Conservation (phyloP, 202 grass and related monocot genomes). For the Setaria italica region DNA sequence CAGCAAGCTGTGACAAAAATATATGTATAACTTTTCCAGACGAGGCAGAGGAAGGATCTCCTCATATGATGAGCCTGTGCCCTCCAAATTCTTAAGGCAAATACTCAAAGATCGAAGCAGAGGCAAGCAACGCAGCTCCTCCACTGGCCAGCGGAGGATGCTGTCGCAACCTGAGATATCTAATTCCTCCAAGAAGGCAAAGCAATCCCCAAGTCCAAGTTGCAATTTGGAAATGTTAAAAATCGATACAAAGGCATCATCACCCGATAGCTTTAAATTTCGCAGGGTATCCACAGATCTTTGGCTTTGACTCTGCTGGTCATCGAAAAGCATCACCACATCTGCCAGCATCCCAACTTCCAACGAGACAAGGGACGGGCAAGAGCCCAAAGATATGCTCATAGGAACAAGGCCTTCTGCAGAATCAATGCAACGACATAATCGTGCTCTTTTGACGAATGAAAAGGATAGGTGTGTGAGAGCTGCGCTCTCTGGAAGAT, state of each 20-base stretch:
- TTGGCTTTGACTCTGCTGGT: background rate
- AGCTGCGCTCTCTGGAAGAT: background rate
- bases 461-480: background rate
- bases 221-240: background rate
- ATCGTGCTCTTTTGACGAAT: too few relatives aligned
- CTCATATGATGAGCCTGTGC: background rate
- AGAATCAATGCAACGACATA: background rate
- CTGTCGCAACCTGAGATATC: background rate
- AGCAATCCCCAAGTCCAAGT: background rate
- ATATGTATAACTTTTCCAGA: background rate
- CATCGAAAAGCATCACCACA: background rate
- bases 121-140: background rate
- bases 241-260: background rate
- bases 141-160: conserved; percentile 16
- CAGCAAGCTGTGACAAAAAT: background rate
- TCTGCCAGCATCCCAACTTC: background rate
- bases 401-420: background rate
- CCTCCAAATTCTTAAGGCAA: background rate
- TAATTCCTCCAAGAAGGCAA: conserved; percentile 20
- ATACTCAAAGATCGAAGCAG: background rate
- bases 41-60: background rate
- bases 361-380: background rate
- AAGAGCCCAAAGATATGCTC: conserved; percentile 15
- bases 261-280: fast-evolving
- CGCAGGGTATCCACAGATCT: background rate